Evolutionary conservation across 73 alveolate genomes (phyloP).

Genomic region (Stentor roeselii): DNA sequence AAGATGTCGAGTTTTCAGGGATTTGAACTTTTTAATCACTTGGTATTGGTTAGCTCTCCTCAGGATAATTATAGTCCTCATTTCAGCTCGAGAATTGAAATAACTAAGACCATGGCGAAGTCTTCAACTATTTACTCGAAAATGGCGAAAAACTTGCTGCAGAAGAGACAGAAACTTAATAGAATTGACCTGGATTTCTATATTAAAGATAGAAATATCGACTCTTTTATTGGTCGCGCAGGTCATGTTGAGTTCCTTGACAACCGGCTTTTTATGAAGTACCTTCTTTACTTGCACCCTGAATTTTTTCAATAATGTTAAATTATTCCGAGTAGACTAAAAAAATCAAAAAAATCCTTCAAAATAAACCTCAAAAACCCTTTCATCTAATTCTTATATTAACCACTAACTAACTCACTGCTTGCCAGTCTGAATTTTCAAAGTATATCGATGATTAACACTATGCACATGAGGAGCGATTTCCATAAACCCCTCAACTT

Average conservation of each 20-base stretch:
- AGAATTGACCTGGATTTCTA: conserved; percentile 91
- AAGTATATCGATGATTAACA: conserved; percentile 18
- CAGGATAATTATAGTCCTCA: conserved; percentile 96
- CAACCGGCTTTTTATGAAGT: conserved; percentile 50
- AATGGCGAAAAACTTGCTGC: conserved; percentile 89
- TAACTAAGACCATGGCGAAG: conserved; percentile 64
- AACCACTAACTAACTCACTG: too few relatives aligned
- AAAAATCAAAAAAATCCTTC: too few relatives aligned
- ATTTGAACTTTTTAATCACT: conserved; percentile 78
- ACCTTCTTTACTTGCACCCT: conserved; percentile 11
- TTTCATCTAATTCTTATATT: too few relatives aligned
- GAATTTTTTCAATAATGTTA: not conserved
- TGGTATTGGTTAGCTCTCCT: conserved; percentile 80
- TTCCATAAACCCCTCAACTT: conserved; percentile 46
- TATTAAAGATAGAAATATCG: conserved; percentile 84
- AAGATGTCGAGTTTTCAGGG: conserved; percentile 55
- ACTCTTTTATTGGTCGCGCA: conserved; percentile 96
- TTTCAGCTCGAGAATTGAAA: conserved; percentile 91
- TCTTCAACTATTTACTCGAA: conserved; percentile 78
- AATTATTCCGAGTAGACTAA: too few relatives aligned
- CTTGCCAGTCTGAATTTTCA: conserved; percentile 8
- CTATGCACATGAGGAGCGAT: conserved; percentile 56
- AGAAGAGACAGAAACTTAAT: conserved; percentile 64
- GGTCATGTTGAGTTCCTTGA: conserved; percentile 97
- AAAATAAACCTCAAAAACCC: too few relatives aligned